phyloP scores from a whole-genome alignment of 371 early-diverging fungal genomes.

The Lichtheimia ramosa region DNA sequence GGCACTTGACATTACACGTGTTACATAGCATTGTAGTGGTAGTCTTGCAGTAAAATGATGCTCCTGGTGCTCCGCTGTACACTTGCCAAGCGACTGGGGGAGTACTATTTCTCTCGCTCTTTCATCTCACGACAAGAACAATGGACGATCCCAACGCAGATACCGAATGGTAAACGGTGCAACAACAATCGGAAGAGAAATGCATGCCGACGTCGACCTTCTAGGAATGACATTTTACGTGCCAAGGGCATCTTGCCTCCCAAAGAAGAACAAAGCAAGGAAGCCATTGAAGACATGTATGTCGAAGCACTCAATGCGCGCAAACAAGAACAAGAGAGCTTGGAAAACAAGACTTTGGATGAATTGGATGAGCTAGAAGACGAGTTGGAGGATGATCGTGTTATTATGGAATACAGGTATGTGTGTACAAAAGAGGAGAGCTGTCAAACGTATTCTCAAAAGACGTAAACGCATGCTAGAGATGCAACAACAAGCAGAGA shows the following conservation, averaged over 20 bases:
- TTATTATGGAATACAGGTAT: slow-evolving; percentile 77
- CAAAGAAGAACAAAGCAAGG: slow-evolving; percentile 70
- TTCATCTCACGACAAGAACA: background rate
- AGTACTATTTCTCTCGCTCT: no score
- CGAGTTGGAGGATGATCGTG: slow-evolving; percentile 78
- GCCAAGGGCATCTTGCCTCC: slow-evolving; percentile 88
- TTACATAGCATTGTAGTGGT: no score
- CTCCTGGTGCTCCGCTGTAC: no score
- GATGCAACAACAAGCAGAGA: slow-evolving; percentile 60
- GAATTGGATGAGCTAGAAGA: slow-evolving; percentile 93
- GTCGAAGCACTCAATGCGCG: slow-evolving; percentile 73
- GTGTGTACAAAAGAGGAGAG: slow-evolving; percentile 21
- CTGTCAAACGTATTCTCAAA: background rate
- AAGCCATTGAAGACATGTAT: slow-evolving; percentile 76
- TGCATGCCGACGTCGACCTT: no score
- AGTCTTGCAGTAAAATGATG: no score
- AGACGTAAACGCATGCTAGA: slow-evolving; percentile 78
- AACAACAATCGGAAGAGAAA: no score
- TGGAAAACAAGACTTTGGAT: slow-evolving; percentile 74
- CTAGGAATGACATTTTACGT: slow-evolving; percentile 88
- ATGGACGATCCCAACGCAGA: slow-evolving; percentile 72
- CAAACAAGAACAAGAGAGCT: slow-evolving; percentile 58
- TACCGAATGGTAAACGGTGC: slow-evolving; percentile 64
- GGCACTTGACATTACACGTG: no score
- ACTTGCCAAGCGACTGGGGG: no score